Evolutionary conservation across 257 asterid genomes (phyloP), one percentile per base, ranked within the genome.

Genomic region (Nicotiana attenuata): DNA sequence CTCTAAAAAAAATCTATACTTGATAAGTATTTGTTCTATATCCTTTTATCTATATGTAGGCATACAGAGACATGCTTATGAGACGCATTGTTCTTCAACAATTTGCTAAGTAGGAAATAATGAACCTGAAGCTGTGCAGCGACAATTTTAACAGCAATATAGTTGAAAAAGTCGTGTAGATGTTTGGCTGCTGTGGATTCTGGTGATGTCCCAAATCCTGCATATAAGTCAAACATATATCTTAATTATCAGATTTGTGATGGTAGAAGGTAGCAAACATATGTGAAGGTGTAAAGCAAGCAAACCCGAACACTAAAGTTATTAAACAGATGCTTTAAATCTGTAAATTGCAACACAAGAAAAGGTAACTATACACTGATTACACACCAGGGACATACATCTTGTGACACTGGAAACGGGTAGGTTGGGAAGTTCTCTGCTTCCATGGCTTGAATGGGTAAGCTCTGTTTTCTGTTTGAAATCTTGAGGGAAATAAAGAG

Each of bases 201-300:
- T 6, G 97, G 98, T 0, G 98, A 94, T 26, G 93, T 93, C 75
- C 96, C 98, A 76, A 93, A 93, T 38, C 98, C 97, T 94, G 87
- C 77, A 86, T 57, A 19, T 57, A 19, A 66, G 41, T 28, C 68
- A 35, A 35, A 78, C 82, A 35, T n/a, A 0, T 6, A 53, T 57
- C 0, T 35, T 2, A n/a, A n/a, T n/a, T n/a, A 60, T 59, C 10
- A 38, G 9, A 69, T 33, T 38, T n/a, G 17, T 38, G 77, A 5
- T 9, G 77, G 19, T 26, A 14, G 66, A 2, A n/a, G 16, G n/a
- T 11, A 38, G 14, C n/a, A 68, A 20, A 1, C 3, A 22, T 5
- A 61, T 11, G 47, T 50, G 35, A 52, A 52, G 31, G 59, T 35
- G 31, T 13, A 7, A 31, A 14, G 29, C 53, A 19, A 14, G 24